These are phyloP conservation scores for Neurospora sp. DNA, from an alignment of 495 filamentous ascomycete species.

Conservation along the genomic window DNA sequence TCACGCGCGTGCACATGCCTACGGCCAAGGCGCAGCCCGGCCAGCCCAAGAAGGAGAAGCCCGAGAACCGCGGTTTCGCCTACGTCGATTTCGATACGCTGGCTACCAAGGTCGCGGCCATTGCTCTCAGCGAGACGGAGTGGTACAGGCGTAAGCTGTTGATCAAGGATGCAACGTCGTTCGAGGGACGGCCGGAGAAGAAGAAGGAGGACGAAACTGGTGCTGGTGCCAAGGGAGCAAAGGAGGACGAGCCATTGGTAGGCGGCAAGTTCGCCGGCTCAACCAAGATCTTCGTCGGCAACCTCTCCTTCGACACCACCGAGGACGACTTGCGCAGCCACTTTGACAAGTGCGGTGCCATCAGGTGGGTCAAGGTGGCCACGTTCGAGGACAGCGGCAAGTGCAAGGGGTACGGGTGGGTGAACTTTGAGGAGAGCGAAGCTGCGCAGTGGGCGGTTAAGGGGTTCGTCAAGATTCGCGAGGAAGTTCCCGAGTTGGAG, in stretches of 20 bases:
- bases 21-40: slow-evolving; percentile 23
- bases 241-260: slow-evolving; percentile 16
- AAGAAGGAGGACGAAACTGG: slow-evolving; percentile 19
- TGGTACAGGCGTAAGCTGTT: slow-evolving; percentile 65
- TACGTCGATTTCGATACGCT: slow-evolving; percentile 82
- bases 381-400: slow-evolving; percentile 96
- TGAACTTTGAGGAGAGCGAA: slow-evolving; percentile 72
- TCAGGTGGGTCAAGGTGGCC: slow-evolving; percentile 72
- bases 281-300: slow-evolving; percentile 83
- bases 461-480: slow-evolving; percentile 60
- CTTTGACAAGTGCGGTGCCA: slow-evolving; percentile 70
- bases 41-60: slow-evolving; percentile 21
- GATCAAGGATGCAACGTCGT: slow-evolving; percentile 85
- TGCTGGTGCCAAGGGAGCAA: slow-evolving; percentile 7
- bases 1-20: slow-evolving; percentile 80
- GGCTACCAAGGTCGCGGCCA: slow-evolving; percentile 55
- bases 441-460: slow-evolving; percentile 68
- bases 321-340: slow-evolving; percentile 70
- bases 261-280: slow-evolving; percentile 23
- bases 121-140: slow-evolving; percentile 72
- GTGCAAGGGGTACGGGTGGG: slow-evolving; percentile 95
- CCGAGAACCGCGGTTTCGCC: slow-evolving; percentile 74
- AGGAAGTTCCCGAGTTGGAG: slow-evolving; percentile 43
- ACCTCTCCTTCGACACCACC: slow-evolving; percentile 76
- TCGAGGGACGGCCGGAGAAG: slow-evolving; percentile 60